These are phyloP conservation scores for Eucalyptus dawsonii DNA, from an alignment of 345 rosid genomes.

Conservation along the genomic window DNA sequence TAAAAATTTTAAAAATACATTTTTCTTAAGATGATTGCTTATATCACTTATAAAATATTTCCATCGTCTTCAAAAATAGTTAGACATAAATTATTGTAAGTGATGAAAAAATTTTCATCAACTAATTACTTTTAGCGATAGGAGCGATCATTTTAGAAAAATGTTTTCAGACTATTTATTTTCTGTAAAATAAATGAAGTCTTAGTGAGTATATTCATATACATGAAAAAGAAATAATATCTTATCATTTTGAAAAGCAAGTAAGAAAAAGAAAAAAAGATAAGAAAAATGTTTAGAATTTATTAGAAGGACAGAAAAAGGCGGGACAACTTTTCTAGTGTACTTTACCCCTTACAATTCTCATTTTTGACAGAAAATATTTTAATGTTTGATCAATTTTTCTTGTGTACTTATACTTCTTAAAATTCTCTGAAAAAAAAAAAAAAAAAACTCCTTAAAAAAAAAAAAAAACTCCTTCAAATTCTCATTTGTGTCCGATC, in stretches of 20 bases:
- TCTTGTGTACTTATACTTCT: neutral
- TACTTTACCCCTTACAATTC: neutral
- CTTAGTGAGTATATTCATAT: neutral
- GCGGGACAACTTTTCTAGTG: neutral
- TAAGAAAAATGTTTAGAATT: neutral
- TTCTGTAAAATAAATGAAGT: no score
- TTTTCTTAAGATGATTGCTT: no score
- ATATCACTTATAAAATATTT: no score
- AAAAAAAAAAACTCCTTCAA: neutral
- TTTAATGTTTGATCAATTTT: neutral
- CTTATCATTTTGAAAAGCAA: neutral
- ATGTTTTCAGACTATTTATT: no score
- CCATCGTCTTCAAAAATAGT: fast-evolving
- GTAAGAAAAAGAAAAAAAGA: neutral
- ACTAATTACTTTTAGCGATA: neutral
- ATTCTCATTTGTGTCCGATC: neutral
- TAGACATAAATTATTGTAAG: neutral
- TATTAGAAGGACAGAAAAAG: neutral
- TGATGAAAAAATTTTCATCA: neutral
- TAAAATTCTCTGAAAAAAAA: neutral
- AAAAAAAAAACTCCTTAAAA: neutral
- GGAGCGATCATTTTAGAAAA: fast-evolving
- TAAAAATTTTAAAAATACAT: fast-evolving
- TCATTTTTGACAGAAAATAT: neutral
- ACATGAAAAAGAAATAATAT: neutral